Evolutionary conservation across 805 yeast genomes (phyloP).

Genomic region (Suhomyces kilbournensis): DNA sequence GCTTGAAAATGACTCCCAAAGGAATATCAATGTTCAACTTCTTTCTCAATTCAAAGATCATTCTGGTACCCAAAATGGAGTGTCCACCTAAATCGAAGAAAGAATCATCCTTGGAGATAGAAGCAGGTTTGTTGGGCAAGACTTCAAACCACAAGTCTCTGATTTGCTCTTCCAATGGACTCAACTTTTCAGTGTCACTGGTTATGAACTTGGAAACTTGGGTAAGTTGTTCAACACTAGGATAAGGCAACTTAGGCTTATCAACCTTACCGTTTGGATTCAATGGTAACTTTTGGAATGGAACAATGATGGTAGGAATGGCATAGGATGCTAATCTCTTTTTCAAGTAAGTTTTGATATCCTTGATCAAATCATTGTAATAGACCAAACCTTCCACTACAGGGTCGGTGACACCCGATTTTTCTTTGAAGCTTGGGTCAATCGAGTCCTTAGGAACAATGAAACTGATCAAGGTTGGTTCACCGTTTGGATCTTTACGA

Average conservation of each 20-base stretch:
- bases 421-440: slow-evolving; percentile 51
- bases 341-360: slow-evolving; percentile 71
- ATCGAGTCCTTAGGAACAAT: slow-evolving; percentile 70
- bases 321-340: slow-evolving; percentile 91
- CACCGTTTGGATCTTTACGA: slow-evolving; percentile 87
- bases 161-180: slow-evolving; percentile 62
- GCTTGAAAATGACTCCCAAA: slow-evolving; percentile 82
- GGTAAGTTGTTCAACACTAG: slow-evolving; percentile 81
- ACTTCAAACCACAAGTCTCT: slow-evolving; percentile 83
- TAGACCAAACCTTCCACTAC: slow-evolving; percentile 76
- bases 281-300: slow-evolving; percentile 79
- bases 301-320: slow-evolving; percentile 87
- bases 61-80: slow-evolving; percentile 92
- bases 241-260: slow-evolving; percentile 95
- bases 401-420: slow-evolving; percentile 51
- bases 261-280: slow-evolving; percentile 99
- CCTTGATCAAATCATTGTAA: slow-evolving; percentile 73
- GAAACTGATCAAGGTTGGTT: slow-evolving; percentile 85
- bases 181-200: slow-evolving; percentile 47
- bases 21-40: slow-evolving; percentile 78
- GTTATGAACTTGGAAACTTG: slow-evolving; percentile 60
- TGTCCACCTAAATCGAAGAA: slow-evolving; percentile 98
- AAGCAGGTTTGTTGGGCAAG: slow-evolving; percentile 80
- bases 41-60: slow-evolving; percentile 90
- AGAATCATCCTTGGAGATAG: slow-evolving; percentile 74